Evolutionary conservation across 2,329 filamentous ascomycete genomes (phyloP).

Genomic region (Neopestalotiopsis sp.): DNA sequence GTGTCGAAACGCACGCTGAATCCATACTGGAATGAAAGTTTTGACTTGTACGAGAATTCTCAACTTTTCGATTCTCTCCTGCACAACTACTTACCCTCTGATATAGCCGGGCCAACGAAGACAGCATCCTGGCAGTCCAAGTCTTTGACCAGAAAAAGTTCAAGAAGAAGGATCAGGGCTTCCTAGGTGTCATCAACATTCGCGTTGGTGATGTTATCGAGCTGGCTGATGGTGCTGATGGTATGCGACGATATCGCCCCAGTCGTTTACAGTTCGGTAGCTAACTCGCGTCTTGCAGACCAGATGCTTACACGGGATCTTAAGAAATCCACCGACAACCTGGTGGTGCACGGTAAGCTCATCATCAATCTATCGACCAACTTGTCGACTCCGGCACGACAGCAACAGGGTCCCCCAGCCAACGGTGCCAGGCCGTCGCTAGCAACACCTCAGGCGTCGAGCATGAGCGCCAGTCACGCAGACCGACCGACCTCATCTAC

Average conservation of each 20-base stretch:
- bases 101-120: conserved; percentile 83
- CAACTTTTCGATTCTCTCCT: conserved; percentile 20
- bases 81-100: conserved; percentile 26
- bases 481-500: conserved; percentile 59
- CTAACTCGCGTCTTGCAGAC: conserved; percentile 62
- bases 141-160: conserved; percentile 99
- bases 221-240: conserved; percentile 85
- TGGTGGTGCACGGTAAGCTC: conserved; percentile 96
- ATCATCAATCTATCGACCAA: conserved; percentile 97
- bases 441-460: conserved; percentile 48
- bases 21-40: conserved; percentile 99
- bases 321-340: conserved; percentile 97
- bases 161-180: conserved; percentile 99
- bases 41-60: conserved; percentile 81
- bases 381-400: conserved; percentile 70
- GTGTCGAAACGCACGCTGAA: conserved; percentile 98
- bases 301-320: conserved; percentile 98
- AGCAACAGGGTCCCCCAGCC: conserved; percentile 38
- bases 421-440: conserved; percentile 53
- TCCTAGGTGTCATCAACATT: conserved; percentile 96
- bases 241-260: conserved; percentile 56
- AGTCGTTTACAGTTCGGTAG: neutral
- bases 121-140: conserved; percentile 95
- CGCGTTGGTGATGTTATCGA: conserved; percentile 94
- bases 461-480: conserved; percentile 47